phyloP scores from a whole-genome alignment of 192 early-diverging fungal species.

The Backusella luteola region DNA sequence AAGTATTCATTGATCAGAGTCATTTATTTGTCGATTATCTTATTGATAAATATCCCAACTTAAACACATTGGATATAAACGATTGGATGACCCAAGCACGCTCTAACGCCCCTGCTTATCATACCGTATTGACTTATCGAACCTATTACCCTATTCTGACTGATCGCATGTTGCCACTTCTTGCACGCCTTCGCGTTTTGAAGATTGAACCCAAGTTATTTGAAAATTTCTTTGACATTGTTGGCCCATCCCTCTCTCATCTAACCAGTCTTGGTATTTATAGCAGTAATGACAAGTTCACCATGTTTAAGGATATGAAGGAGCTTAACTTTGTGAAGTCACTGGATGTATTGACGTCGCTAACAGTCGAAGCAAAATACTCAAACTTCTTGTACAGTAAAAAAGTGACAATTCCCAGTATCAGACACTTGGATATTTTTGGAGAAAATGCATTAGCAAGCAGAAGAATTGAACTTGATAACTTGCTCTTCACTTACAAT shows the following conservation, averaged over 20 bases:
- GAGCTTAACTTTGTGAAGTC: neutral
- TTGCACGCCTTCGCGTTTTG: neutral
- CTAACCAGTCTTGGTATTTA: neutral
- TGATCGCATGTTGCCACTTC: neutral
- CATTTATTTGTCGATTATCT: neutral
- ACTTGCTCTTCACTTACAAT: neutral
- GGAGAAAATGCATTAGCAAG: neutral
- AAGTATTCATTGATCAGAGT: neutral
- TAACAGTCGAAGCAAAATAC: neutral
- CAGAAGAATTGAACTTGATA: neutral
- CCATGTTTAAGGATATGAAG: neutral
- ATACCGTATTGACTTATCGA: neutral
- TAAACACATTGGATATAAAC: neutral
- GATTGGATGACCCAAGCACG: neutral
- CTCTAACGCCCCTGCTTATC: neutral
- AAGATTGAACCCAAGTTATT: neutral
- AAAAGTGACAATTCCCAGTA: neutral
- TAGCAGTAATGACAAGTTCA: neutral
- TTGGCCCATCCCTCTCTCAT: neutral
- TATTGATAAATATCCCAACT: neutral
- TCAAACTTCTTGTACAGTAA: neutral
- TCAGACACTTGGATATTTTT: neutral
- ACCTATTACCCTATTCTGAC: neutral
- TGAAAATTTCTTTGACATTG: neutral
- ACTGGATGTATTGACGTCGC: neutral